Evolutionary conservation across 306 rosid species (phyloP).

Genomic region (Heteromeles arbutifolia): DNA sequence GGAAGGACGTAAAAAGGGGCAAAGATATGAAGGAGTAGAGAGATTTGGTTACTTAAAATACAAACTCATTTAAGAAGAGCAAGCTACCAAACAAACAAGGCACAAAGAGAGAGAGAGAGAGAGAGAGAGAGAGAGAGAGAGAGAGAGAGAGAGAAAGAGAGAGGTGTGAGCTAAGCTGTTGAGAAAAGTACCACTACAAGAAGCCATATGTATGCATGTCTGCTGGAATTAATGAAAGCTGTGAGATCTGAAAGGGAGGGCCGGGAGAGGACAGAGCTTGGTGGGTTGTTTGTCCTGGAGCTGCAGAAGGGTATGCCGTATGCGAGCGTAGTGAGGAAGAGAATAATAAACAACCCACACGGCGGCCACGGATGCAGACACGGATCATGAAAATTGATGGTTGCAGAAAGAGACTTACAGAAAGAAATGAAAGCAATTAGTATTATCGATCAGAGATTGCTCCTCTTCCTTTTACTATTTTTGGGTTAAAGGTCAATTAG

Average conservation of each 20-base stretch:
- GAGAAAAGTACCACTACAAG: conserved; percentile 19
- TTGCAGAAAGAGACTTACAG: conserved; percentile 10
- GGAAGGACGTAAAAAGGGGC: not conserved
- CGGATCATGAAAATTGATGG: conserved; percentile 23
- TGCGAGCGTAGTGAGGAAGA: conserved; percentile 9
- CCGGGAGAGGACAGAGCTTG: conserved; percentile 15
- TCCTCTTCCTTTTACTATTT: conserved; percentile 1
- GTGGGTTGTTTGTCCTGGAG: conserved; percentile 28
- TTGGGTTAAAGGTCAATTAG: conserved; percentile 18
- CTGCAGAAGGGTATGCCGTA: conserved; percentile 8
- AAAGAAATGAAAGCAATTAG: conserved; percentile 4
- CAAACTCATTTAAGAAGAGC: not conserved
- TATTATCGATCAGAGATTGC: not conserved
- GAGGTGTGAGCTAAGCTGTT: not conserved
- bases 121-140: too few relatives aligned
- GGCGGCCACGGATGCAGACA: conserved; percentile 1
- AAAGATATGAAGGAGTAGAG: not conserved
- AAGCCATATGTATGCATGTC: not conserved
- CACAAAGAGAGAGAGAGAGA: too few relatives aligned
- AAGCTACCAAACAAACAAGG: not conserved
- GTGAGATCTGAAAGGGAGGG: conserved; percentile 26
- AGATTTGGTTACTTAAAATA: not conserved
- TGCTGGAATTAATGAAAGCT: conserved; percentile 1
- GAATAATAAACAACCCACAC: conserved; percentile 27
- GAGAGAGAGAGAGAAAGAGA: not conserved